Conservation (phyloP, 1,284 basidiomycete species). For the Trametes versicolor region DNA sequence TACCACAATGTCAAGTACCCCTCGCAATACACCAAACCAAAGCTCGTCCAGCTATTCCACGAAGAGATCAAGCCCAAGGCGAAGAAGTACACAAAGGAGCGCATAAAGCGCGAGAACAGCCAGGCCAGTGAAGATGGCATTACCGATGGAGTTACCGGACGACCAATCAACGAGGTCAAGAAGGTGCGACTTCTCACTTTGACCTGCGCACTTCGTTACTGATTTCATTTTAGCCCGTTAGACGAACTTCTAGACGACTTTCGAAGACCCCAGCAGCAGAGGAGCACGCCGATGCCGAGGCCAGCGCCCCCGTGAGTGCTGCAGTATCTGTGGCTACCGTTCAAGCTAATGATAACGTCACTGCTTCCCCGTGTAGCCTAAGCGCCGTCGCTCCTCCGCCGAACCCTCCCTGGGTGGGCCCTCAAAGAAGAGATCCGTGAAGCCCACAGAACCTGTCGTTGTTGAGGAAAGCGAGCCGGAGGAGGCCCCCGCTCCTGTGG, state of each 20-base stretch:
- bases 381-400: slow-evolving; percentile 73
- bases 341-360: slow-evolving; percentile 6
- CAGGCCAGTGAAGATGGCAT: slow-evolving; percentile 83
- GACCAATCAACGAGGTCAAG: slow-evolving; percentile 57
- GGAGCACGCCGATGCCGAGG: slow-evolving; percentile 26
- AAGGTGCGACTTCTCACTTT: slow-evolving; percentile 49
- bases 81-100: slow-evolving; percentile 70
- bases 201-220: slow-evolving; percentile 2
- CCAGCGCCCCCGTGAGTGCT: slow-evolving; percentile 54
- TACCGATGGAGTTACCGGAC: slow-evolving; percentile 78
- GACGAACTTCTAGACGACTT: slow-evolving; percentile 52
- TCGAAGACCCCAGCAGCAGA: slow-evolving; percentile 45
- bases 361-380: slow-evolving; percentile 50
- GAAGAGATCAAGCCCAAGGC: slow-evolving; percentile 75
- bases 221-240: slow-evolving; percentile 28
- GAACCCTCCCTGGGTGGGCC: slow-evolving; percentile 70
- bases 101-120: slow-evolving; percentile 72
- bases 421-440: slow-evolving; percentile 50
- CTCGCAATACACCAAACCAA: slow-evolving; percentile 85
- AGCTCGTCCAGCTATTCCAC: slow-evolving; percentile 85
- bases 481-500: slow-evolving; percentile 65
- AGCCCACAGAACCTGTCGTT: slow-evolving; percentile 55
- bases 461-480: slow-evolving; percentile 84
- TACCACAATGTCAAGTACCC: slow-evolving; percentile 86
- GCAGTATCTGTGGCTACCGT: slow-evolving; percentile 42